Evolutionary conservation across 257 asterid genomes (phyloP).

Genomic region (Fraxinus excelsior): DNA sequence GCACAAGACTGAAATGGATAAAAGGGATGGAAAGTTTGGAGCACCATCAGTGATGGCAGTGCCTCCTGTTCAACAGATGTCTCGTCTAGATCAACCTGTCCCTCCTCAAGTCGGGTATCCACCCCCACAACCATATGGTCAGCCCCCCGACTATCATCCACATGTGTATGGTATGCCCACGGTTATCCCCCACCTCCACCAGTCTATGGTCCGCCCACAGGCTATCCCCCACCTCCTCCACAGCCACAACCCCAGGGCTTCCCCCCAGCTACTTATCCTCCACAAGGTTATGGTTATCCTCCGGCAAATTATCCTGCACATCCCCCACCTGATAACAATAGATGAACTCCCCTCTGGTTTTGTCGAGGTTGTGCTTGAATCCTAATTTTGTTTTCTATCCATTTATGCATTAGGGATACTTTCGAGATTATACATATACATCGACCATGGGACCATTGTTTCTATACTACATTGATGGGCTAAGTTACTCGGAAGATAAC

Average conservation of each 20-base stretch:
- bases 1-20: slow-evolving; percentile 46
- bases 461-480: neutral
- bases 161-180: slow-evolving; percentile 16
- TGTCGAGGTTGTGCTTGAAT: neutral
- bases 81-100: slow-evolving; percentile 36
- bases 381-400: neutral
- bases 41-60: slow-evolving; percentile 30
- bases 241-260: slow-evolving; percentile 4
- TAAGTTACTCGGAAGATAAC: too few relatives aligned
- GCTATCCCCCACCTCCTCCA: slow-evolving; percentile 16
- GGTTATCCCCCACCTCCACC: slow-evolving; percentile 21
- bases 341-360: neutral
- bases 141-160: slow-evolving; percentile 22
- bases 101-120: slow-evolving; percentile 38
- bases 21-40: slow-evolving; percentile 44
- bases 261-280: neutral
- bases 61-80: slow-evolving; percentile 43
- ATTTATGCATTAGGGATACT: neutral
- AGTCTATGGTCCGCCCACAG: slow-evolving; percentile 11
- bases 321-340: slow-evolving; percentile 10
- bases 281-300: slow-evolving; percentile 14
- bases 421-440: neutral
- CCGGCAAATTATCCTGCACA: slow-evolving; percentile 27
- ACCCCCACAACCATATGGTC: slow-evolving; percentile 14
- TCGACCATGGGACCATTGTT: neutral